Evolutionary conservation across 2,329 filamentous ascomycete genomes (phyloP), one percentile per base, ranked within the genome.

Genomic region (Cryoendolithus antarcticus): DNA sequence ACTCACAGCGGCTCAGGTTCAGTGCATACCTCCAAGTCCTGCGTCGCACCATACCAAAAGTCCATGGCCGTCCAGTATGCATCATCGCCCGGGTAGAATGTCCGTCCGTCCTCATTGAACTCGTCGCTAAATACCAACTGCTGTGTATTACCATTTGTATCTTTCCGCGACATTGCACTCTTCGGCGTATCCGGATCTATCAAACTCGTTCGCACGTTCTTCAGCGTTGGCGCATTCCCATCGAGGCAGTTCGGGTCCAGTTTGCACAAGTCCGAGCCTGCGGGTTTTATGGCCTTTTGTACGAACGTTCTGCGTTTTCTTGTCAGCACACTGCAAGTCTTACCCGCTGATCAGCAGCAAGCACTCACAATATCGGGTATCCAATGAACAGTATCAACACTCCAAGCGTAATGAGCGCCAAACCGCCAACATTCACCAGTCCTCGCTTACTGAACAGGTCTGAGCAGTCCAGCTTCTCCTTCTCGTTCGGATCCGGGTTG

Each of bases 401-500:
- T 2, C 79, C 80, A 28, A 78, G 36, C 1, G 70, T 69, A 35
- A 84, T 64, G 9, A 82, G 47, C 2, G 62, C 59, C 35, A 84
- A 59, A 10, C 75, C 78, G 39, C 78, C 77, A 24, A 83, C 50
- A 50, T 84, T 83, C 37, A 74, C 55, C 8, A 80, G 47, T 33
- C 78, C 80, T 63, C 80, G 65, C 46, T 64, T 72, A 30, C 72
- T 79, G 55, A 74, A 82, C 31, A 83, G 64, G 52, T 81, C 73
- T 49, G 76, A 78, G 35, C 57, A 60, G 12, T 49, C 49, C 46
- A 78, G 73, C 34, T 71, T 66, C 31, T 77, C 69, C 48, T 72
- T 73, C 34, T 82, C 77, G 38, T 71, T 70, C 1, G 77, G 74
- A 50, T 80, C 77, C 1, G 80, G 80, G 49, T 82, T 82, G 54